Percentiles rank a stretch among this genome's conserved stretches.
Conservation (phyloP, 202 grass and related monocot species). For the Musa balbisiana region DNA sequence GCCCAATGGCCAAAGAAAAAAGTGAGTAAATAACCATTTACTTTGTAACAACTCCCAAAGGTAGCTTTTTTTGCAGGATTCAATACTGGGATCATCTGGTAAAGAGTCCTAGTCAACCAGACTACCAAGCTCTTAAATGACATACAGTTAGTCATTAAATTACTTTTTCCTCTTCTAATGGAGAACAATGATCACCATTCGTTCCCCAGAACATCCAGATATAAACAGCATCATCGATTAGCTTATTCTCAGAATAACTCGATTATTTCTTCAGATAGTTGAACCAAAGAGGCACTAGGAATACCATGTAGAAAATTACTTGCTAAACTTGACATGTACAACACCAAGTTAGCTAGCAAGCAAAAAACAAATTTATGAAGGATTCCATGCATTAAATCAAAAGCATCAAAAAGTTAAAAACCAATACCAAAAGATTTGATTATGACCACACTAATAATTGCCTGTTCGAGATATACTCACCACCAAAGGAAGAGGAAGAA, state of each 20-base stretch:
- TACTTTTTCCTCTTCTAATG: too few relatives aligned
- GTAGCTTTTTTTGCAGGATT: too few relatives aligned
- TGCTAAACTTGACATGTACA: not conserved
- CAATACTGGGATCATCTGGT: too few relatives aligned
- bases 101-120: too few relatives aligned
- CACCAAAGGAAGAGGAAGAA: constrained; percentile 26
- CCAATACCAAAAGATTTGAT: not conserved
- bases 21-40: not conserved
- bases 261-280: not conserved
- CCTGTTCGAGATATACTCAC: constrained; percentile 22
- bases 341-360: not conserved
- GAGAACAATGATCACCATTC: too few relatives aligned
- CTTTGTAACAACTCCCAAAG: not conserved
- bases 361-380: not conserved
- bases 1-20: not conserved
- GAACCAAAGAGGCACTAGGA: not conserved
- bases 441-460: not conserved
- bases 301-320: not conserved
- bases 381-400: not conserved
- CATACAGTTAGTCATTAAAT: too few relatives aligned
- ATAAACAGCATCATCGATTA: not conserved
- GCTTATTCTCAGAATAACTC: not conserved
- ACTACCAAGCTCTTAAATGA: too few relatives aligned
- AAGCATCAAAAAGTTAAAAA: not conserved
- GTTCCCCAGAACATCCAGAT: constrained; percentile 25